Evolutionary conservation across 2,329 filamentous ascomycete species (phyloP), one percentile per base, ranked within the genome.

Genomic region (Dryadomyces quercus-mongolicae): DNA sequence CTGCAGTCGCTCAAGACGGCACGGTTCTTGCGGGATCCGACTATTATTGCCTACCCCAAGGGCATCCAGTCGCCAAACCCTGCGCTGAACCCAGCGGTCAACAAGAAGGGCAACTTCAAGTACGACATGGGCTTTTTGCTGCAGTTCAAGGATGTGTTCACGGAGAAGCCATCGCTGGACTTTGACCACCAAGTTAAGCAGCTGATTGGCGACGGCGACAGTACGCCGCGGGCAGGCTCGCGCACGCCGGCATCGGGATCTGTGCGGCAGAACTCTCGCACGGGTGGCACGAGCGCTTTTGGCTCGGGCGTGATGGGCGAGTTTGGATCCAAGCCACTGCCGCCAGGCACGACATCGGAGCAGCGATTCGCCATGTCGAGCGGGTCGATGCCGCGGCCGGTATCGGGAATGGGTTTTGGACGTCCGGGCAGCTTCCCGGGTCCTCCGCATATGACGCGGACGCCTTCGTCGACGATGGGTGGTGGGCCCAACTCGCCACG

Each of bases 91-190:
- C 75, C 80, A 44, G 86, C 86, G 16, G 86, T 88, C 31, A 77
- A 81, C 38, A 88, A 86, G 69, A 92, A 91, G 73, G 82, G 82
- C 57, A 85, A 82, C 45, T 95, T 94, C 75, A 91, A 94, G 68
- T 98, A 98, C 70, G 90, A 97, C 71, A 88, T 91, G 64, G 85
- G 86, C 63, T 98, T 98, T 76, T 74, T 98, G 71, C 77, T 98
- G 34, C 93, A 98, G 67, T 98, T 98, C 77, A 88, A 96, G 72
- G 81, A 81, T 62, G 89, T 95, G 20, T 98, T 96, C 73, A 94
- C 89, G 59, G 93, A 98, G 75, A 94, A 96, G 72, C 93, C 93
- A 15, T 95, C 90, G 0, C 70, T 91, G 46, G 92, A 97, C 65
- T 98, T 95, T 81, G 87, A 94, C 65, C 78, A 85, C 60, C 91